Evolutionary conservation across 1,139 yeast genomes (phyloP), one percentile per base, ranked within the genome.

Genomic region (Kazachstania sp.): DNA sequence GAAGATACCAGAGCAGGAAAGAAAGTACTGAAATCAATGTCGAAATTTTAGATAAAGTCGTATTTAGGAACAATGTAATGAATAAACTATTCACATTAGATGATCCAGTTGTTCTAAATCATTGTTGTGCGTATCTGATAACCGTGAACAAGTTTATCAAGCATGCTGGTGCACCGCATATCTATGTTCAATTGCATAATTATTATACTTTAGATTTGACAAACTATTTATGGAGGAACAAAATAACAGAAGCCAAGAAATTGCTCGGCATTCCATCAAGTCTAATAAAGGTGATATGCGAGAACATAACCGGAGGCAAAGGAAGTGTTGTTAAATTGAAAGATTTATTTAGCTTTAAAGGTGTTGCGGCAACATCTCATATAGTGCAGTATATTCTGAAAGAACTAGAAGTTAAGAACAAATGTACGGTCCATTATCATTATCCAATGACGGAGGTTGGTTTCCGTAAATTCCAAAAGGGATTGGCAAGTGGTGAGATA

Each of bases 171-270:
- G 51, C 61, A 2, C 52, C 55, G 3, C 58, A 59, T 11, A 54
- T 55, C 32, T 56, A 61, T 12, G 60, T 63, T 6, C 51, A 56
- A 7, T 55, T 74, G 5, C 81, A 77, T 46, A 79, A 80, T 48
- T 66, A 77, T 0, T 76, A 73, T 49, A 75, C 81, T 8, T 71
- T 79, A 71, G 88, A 83, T 58, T 57, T 77, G 7, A 72, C 84
- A 45, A 82, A 82, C 51, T 69, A 76, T 31, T 51, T 80, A 0
- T 83, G 90, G 90, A 68, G 85, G 53, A 80, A 80, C 51, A 74
- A 71, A 56, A 71, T 74, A 0, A 61, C 59, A 35, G 55, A 63
- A 9, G 64, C 63, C 19, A 69, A 64, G 37, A 76, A 72, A 1
- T 65, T 80, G 50, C 66, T 70, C 31, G 60, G 57, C 3, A 46